Base-by-base conservation (phyloP, 164 flowering plant species). In the Vitis rotundifolia region DNA sequence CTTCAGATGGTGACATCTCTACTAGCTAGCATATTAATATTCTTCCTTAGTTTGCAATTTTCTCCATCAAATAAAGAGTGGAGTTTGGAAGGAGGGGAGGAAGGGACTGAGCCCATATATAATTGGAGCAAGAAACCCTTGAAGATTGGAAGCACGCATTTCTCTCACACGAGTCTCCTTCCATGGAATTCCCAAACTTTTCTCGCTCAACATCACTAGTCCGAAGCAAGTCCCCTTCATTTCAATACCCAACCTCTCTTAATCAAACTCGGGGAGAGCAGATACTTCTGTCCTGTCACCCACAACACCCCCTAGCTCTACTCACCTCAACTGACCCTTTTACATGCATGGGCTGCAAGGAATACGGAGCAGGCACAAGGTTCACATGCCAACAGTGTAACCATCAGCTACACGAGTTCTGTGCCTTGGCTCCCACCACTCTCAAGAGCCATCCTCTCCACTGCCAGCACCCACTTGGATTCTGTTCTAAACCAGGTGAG, bases 301-400 rank as follows among this genome's bases (percentile, higher is more conserved):
- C 90, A 15, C 44, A 37, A 37, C 97, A 92, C 74, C 83, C 81
- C 2, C 69, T 90, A 1, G 49, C 59, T 1, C 77, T 51, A 54
- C 61, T 90, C 2, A 65, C 31, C 64, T 64, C 67, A 44, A 80
- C 86, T 2, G 84, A 86, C 44, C 80, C 80, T 10, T 93, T 87
- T 74, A 83, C 80, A 18, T 91, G 98, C 80, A 63, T 63, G 59
- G 92, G 90, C 29, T 93, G 98, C 85, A 88, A 86, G 76, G 98
- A 93, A 53, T 79, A 71, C 18, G 98, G 97, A 13, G 87, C 95
- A 2, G 97, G 97, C 54, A 73, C 57, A 52, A 76, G 90, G 66
- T 90, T 79, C 77, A 61, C 71, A 3, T 93, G 98, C 80, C 82
- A 22, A n/a, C 72, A 49, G 8, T 93, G 97, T 59, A 80, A 91